Percentiles rank a stretch among this genome's conserved stretches.
phyloP scores from a whole-genome alignment of 2,329 filamentous ascomycete species.

The Fusarium pseudoanthophilum region DNA sequence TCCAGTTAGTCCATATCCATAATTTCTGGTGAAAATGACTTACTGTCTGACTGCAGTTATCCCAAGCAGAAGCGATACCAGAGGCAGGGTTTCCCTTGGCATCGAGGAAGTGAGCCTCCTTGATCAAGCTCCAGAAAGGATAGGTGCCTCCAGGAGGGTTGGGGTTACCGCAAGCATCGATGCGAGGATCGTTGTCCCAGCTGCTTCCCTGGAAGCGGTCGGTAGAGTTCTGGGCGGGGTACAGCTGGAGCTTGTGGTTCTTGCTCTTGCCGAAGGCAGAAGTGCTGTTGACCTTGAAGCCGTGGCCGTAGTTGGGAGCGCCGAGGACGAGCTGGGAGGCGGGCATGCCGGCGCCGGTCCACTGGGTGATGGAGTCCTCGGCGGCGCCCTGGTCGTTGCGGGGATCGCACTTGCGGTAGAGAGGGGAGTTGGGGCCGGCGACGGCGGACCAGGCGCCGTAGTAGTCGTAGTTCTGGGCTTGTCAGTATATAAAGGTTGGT shows the following conservation, averaged over 20 bases:
- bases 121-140: constrained; percentile 38
- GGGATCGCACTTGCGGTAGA: constrained; percentile 16
- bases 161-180: constrained; percentile 32
- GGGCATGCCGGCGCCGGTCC: constrained; percentile 30
- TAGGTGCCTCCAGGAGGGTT: constrained; percentile 33
- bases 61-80: constrained; percentile 24
- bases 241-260: constrained; percentile 18
- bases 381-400: constrained; percentile 34
- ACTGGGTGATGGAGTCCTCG: constrained; percentile 18
- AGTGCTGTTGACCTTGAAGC: constrained; percentile 33
- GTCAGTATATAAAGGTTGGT: background rate
- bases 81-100: constrained; percentile 20
- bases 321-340: constrained; percentile 31
- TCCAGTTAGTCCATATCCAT: background rate
- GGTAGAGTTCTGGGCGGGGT: constrained; percentile 31
- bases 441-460: constrained; percentile 29
- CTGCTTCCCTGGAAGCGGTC: constrained; percentile 39
- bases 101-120: constrained; percentile 30
- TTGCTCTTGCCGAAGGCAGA: background rate
- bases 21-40: background rate
- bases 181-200: constrained; percentile 29
- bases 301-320: constrained; percentile 31
- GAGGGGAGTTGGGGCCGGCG: constrained; percentile 31
- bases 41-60: constrained; percentile 37
- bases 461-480: constrained; percentile 32